phyloP scores from a whole-genome alignment of 306 rosid species.

The Gleditsia sinensis region DNA sequence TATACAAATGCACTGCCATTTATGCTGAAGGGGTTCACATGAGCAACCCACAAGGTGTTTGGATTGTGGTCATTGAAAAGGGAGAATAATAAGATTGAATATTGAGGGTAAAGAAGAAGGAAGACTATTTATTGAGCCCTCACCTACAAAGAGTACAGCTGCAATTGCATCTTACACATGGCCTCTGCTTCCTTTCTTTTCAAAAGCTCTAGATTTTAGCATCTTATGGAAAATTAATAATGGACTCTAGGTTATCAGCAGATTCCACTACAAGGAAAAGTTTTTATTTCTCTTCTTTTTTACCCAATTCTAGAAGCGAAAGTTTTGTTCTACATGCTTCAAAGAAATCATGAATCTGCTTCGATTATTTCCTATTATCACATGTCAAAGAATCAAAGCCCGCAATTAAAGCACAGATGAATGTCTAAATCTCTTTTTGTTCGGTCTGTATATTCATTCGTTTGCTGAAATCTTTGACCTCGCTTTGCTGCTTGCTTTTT shows the following conservation, averaged over 20 bases:
- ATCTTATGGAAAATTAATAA: slow-evolving; percentile 46
- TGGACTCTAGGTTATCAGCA: slow-evolving; percentile 36
- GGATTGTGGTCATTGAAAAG: slow-evolving; percentile 41
- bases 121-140: slow-evolving; percentile 47
- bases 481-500: neutral
- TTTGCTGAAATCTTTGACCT: neutral
- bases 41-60: slow-evolving; percentile 41
- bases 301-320: too few relatives aligned
- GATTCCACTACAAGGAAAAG: slow-evolving; percentile 40
- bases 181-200: slow-evolving; percentile 33
- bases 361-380: slow-evolving; percentile 19
- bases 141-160: slow-evolving; percentile 34
- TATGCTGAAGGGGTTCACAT: slow-evolving; percentile 40
- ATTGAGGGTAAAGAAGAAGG: neutral
- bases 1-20: slow-evolving; percentile 39
- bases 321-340: slow-evolving; percentile 11
- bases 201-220: slow-evolving; percentile 41
- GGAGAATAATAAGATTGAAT: slow-evolving; percentile 32
- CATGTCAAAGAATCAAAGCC: slow-evolving; percentile 11
- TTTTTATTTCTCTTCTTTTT: slow-evolving; percentile 21
- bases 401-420: neutral
- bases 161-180: slow-evolving; percentile 48
- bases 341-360: slow-evolving; percentile 26
- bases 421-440: neutral
- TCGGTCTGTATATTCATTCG: slow-evolving; percentile 27